A percentile compares a stretch with the other conserved stretches of the same genome.
phyloP scores from a whole-genome alignment of 306 rosid genomes.

The Cotoneaster glaucophyllus region DNA sequence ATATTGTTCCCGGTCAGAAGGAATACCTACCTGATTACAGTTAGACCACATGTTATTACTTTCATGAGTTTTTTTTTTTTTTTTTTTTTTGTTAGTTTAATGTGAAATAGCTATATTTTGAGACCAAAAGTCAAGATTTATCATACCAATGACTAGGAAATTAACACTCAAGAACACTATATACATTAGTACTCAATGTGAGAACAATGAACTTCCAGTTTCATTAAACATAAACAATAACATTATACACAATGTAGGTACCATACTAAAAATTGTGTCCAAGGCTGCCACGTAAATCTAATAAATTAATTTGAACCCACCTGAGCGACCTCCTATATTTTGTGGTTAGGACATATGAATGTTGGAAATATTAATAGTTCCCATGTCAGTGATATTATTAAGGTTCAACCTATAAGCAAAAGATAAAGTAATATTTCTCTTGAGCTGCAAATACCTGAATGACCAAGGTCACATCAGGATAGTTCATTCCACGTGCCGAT shows the following conservation, averaged over 20 bases:
- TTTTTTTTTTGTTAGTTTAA: not conserved
- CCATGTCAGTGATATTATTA: not conserved
- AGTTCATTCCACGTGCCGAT: slow-evolving; percentile 86
- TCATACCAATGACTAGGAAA: not conserved
- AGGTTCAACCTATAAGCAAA: not conserved
- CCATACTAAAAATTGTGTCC: not conserved
- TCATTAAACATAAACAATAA: not conserved
- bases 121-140: not conserved
- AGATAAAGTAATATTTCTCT: not conserved
- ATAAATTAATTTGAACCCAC: not conserved
- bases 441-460: slow-evolving; percentile 49
- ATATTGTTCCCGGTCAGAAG: slow-evolving; percentile 78
- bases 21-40: slow-evolving; percentile 65
- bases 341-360: not conserved
- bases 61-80: not conserved
- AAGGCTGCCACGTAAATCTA: not conserved
- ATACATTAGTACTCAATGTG: not conserved
- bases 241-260: no score
- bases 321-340: not conserved
- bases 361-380: not conserved
- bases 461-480: slow-evolving; percentile 95
- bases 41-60: not conserved
- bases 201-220: not conserved
- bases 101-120: not conserved
- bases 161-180: not conserved